Evolutionary conservation across 2,329 filamentous ascomycete species (phyloP), one percentile per base, ranked within the genome.

Genomic region (Anthostomella pinea): DNA sequence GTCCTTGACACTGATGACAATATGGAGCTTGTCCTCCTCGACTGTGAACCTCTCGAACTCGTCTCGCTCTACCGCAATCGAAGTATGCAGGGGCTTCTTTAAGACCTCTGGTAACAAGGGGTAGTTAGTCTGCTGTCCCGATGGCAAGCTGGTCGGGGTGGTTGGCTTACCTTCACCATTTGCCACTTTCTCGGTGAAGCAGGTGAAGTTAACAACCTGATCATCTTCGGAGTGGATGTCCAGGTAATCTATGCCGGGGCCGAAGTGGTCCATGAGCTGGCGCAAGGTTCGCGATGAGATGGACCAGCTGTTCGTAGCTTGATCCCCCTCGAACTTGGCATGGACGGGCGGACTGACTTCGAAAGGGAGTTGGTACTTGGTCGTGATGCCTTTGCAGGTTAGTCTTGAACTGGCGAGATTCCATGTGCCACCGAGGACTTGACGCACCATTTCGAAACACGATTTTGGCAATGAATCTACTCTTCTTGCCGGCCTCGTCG

Each of bases 1-100:
- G 60, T 91, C 86, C 53, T 87, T 89, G 55, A 91, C 85, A 50
- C 81, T 87, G 54, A 90, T 85, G 40, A 87, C 77, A 52, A 89
- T 85, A 55, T 89, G 86, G 38, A 89, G 72, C 33, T 83, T 81
- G 41, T 87, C 79, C 55, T 88, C 81, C 15, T 49, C 47, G 19
- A 87, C 80, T 15, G 77, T 70, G 43, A 90, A 86, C 33, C 83
- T 75, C 39, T 86, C 81, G 52, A 91, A 91, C 49, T 90, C 85
- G 38, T 84, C 77, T 19, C 78, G 80, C 55, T 88, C 84, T 10
- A 90, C 75, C 1, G 85, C 78, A 43, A 91, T 86, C 19, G 85
- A 86, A 8, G 86, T 91, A 50, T 87, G 84, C 2, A 91, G 69
- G 5, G 86, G 86, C 55, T 90, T 87, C 57, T 87, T 89, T 28